Evolutionary conservation across 352 stramenopile genomes (phyloP), one percentile per base, ranked within the genome.

Genomic region (Phytopythium sindhum): DNA sequence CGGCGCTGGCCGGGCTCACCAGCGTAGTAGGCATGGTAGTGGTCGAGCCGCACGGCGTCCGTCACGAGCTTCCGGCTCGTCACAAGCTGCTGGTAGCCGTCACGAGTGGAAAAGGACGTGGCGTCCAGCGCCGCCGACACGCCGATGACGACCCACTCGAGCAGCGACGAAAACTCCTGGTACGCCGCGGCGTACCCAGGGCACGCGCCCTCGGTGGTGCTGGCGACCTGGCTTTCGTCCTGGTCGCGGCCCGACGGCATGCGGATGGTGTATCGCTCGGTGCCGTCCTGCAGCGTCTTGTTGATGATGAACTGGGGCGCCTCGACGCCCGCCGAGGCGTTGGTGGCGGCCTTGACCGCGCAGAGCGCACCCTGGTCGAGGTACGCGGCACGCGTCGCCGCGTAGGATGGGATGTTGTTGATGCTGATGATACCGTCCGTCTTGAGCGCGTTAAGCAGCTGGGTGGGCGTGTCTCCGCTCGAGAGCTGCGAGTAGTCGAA

Each of bases 241-340:
- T 81, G 64, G 21, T 77, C 60, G 41, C 75, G 64, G 15, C 82
- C 81, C 14, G 78, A 78, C 31, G 66, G 62, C 31, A 78, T 81
- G 65, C 80, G 87, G 72, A 93, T 88, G 31, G 84, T 93, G 67
- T 83, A 89, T 29, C 82, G 81, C 47, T 81, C 69, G 10, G 81
- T 90, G 54, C 82, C 82, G 59, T 90, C 84, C 9, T 70, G 64
- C 35, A 93, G 68, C 45, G 60, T 80, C 72, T 90, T 90, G 64
- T 75, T 54, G 37, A 81, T 66, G 51, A 89, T 51, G 57, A 89
- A 89, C 41, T 72, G 57, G 1, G 48, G 65, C 63, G 55, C 71
- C 64, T 58, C 37, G 58, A 52, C 65, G 39, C n/a, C 72, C 39
- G 21, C 59, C 2, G 55, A 47, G 24, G 65, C 64, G n/a, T 63